Percentiles rank a stretch among this genome's conserved stretches.
Conservation (phyloP, 1,139 yeast genomes). For the Taiozyma sp. region DNA sequence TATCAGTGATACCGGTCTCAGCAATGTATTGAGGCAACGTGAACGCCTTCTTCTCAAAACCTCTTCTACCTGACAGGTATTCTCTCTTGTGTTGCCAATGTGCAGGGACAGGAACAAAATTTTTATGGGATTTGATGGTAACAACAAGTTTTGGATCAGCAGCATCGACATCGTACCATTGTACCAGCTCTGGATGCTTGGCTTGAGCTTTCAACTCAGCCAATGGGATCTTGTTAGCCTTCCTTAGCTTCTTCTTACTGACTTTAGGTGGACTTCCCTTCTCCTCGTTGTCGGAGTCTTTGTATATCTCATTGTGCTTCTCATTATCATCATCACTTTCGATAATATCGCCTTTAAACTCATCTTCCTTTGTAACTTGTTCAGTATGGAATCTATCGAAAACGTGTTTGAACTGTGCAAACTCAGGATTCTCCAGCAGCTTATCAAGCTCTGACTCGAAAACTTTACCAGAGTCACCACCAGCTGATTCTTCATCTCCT, state of each 20-base stretch:
- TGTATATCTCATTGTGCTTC: slow-evolving; percentile 18
- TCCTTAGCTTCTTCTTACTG: slow-evolving; percentile 41
- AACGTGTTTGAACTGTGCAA: slow-evolving; percentile 37
- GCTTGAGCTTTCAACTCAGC: slow-evolving; percentile 60
- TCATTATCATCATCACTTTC: slow-evolving; percentile 29
- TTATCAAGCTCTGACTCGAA: slow-evolving; percentile 24
- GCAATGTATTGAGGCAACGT: slow-evolving; percentile 71
- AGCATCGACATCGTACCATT: slow-evolving; percentile 86
- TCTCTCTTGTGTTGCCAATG: slow-evolving; percentile 86
- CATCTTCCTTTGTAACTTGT: slow-evolving; percentile 14
- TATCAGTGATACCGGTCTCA: slow-evolving; percentile 83
- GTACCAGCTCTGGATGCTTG: slow-evolving; percentile 66
- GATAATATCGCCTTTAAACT: slow-evolving; percentile 27
- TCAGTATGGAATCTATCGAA: slow-evolving; percentile 37
- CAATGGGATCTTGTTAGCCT: slow-evolving; percentile 54
- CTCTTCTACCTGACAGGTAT: slow-evolving; percentile 65
- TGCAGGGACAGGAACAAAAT: slow-evolving; percentile 69
- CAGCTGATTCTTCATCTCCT: not conserved
- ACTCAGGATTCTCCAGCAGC: slow-evolving; percentile 32
- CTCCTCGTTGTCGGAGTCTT: slow-evolving; percentile 19
- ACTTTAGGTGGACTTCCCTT: slow-evolving; percentile 15
- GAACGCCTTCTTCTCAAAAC: slow-evolving; percentile 69
- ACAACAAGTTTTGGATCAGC: slow-evolving; percentile 67
- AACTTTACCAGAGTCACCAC: slow-evolving; percentile 7
- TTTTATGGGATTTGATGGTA: slow-evolving; percentile 58